These are phyloP conservation scores for Metschnikowia shivogae DNA, from an alignment of 805 yeast species.

Conservation along the genomic window DNA sequence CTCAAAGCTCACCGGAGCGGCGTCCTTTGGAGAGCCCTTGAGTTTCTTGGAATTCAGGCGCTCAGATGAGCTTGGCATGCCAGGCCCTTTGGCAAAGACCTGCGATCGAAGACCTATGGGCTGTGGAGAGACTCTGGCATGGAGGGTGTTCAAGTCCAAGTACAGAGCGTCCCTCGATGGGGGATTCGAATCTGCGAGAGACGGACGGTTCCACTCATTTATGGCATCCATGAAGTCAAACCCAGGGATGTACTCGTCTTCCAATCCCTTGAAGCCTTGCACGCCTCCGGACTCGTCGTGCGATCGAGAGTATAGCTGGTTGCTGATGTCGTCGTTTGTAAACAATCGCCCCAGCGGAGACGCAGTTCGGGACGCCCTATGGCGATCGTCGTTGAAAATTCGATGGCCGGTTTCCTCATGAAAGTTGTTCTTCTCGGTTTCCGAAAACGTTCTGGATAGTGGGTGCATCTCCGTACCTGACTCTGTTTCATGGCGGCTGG, in stretches of 20 bases:
- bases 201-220: constrained; percentile 51
- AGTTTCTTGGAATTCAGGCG: constrained; percentile 22
- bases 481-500: background rate
- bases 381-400: constrained; percentile 48
- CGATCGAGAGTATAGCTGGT: constrained; percentile 30
- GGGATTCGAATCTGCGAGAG: constrained; percentile 15
- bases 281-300: constrained; percentile 21
- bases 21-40: constrained; percentile 19
- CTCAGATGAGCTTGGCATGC: constrained; percentile 9
- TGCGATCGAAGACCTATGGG: constrained; percentile 27
- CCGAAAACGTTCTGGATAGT: constrained; percentile 57
- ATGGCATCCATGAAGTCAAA: constrained; percentile 51
- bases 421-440: constrained; percentile 59
- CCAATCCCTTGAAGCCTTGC: constrained; percentile 43
- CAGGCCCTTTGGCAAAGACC: constrained; percentile 7
- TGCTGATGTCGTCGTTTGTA: background rate
- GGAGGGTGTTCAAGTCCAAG: constrained; percentile 38
- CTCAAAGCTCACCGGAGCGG: constrained; percentile 38
- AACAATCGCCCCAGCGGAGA: constrained; percentile 9
- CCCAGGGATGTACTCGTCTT: constrained; percentile 76
- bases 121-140: constrained; percentile 42
- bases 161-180: constrained; percentile 34
- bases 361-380: constrained; percentile 38
- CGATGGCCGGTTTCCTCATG: constrained; percentile 52
- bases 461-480: constrained; percentile 20